These are phyloP conservation scores for Marchantia paleacea DNA, from an alignment of 225 moss, liverwort and hornwort species.

Conservation along the genomic window DNA sequence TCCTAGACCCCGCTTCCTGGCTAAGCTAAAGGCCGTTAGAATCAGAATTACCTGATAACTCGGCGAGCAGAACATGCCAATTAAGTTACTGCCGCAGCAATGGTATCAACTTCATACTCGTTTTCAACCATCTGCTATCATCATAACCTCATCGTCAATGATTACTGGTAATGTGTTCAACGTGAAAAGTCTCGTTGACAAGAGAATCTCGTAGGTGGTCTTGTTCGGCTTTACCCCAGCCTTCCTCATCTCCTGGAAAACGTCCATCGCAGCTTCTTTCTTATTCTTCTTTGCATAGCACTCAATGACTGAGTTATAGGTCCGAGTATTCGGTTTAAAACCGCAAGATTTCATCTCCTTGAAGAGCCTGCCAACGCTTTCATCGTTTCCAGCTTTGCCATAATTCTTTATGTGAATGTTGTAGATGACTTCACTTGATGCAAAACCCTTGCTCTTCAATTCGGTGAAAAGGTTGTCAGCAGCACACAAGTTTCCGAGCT, in stretches of 20 bases:
- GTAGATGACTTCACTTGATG: constrained; percentile 52
- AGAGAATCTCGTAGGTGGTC: constrained; percentile 14
- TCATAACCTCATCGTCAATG: constrained; percentile 13
- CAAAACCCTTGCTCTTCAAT: constrained; percentile 50
- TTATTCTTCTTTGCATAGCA: constrained; percentile 20
- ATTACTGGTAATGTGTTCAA: constrained; percentile 8
- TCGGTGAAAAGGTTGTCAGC: constrained; percentile 8
- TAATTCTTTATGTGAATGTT: constrained; percentile 62
- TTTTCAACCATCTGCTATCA: background rate
- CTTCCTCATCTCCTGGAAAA: constrained; percentile 15
- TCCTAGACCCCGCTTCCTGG: too few relatives aligned
- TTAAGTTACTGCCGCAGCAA: background rate
- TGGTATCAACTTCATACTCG: background rate
- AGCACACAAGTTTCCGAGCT: background rate
- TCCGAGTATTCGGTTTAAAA: constrained; percentile 49
- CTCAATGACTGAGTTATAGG: constrained; percentile 62
- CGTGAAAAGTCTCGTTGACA: background rate
- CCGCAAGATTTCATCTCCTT: constrained; percentile 52
- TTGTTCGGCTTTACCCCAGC: constrained; percentile 4
- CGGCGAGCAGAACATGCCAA: too few relatives aligned
- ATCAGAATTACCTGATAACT: too few relatives aligned
- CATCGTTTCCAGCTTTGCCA: constrained; percentile 60
- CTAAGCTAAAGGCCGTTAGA: too few relatives aligned
- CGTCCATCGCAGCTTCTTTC: constrained; percentile 7
- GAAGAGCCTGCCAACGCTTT: constrained; percentile 55